Evolutionary conservation across 1,284 basidiomycete species (phyloP).

Genomic region (Malassezia equina): DNA sequence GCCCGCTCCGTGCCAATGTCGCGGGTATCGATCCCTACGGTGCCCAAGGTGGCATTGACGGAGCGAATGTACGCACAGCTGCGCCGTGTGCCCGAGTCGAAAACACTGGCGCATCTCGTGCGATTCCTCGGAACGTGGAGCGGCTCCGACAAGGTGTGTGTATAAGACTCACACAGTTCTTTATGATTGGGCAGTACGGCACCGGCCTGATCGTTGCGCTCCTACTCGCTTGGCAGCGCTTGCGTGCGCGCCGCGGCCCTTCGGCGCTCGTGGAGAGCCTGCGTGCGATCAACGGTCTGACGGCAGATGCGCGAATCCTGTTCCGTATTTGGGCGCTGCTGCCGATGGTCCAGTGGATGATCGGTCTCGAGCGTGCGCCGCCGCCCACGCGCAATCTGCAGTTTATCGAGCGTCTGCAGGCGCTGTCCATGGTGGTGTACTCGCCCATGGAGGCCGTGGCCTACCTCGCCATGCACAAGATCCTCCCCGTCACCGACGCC

Average conservation of each 20-base stretch:
- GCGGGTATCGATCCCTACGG: background rate
- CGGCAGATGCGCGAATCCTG: constrained; percentile 37
- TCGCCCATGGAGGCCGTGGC: constrained; percentile 45
- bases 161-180: constrained; percentile 12
- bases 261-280: constrained; percentile 24
- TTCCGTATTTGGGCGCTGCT: constrained; percentile 47
- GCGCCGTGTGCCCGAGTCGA: constrained; percentile 29
- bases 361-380: constrained; percentile 33
- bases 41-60: background rate
- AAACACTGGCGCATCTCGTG: constrained; percentile 37
- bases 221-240: constrained; percentile 31
- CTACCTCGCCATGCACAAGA: constrained; percentile 39
- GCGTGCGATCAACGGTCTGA: constrained; percentile 26
- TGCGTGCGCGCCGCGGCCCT: constrained; percentile 30
- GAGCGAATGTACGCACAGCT: constrained; percentile 16
- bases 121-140: constrained; percentile 45
- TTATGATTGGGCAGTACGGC: constrained; percentile 45
- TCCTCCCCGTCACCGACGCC: constrained; percentile 29
- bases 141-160: constrained; percentile 39
- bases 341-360: constrained; percentile 47
- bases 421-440: constrained; percentile 45
- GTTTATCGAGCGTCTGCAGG: constrained; percentile 45
- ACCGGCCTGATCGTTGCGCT: constrained; percentile 38
- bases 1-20: background rate
- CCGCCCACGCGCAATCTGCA: constrained; percentile 38